These are phyloP conservation scores for Fistulifera pelliculosa DNA, from an alignment of 108 stramenopile genomes.

Conservation along the genomic window DNA sequence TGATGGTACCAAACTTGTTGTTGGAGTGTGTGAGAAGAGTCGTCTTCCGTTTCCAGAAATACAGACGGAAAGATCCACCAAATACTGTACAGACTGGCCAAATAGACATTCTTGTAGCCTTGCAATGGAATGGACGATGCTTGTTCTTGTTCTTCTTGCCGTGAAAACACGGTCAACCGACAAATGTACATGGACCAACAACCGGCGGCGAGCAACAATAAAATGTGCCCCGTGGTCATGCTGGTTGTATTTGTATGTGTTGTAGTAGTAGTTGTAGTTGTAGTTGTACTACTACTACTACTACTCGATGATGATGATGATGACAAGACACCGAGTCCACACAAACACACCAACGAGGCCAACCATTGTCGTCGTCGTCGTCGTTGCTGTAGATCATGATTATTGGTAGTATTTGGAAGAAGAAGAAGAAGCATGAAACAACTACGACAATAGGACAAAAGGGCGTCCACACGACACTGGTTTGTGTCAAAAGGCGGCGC, in stretches of 20 bases:
- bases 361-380: too few species aligned
- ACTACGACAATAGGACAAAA: slow-evolving; percentile 42
- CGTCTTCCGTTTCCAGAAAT: too few species aligned
- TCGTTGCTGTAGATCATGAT: slow-evolving; percentile 15
- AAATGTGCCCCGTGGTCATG: slow-evolving; percentile 31
- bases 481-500: slow-evolving; percentile 64
- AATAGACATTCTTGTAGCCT: slow-evolving; percentile 33
- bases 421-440: too few species aligned
- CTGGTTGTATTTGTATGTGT: neutral
- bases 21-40: too few species aligned
- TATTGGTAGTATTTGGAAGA: too few species aligned
- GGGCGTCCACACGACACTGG: slow-evolving; percentile 58
- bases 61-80: slow-evolving; percentile 30
- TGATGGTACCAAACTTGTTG: slow-evolving; percentile 25
- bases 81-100: slow-evolving; percentile 41
- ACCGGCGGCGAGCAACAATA: slow-evolving; percentile 49
- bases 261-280: too few species aligned
- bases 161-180: slow-evolving; percentile 19
- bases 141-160: slow-evolving; percentile 20
- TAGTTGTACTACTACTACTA: too few species aligned
- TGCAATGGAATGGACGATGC: slow-evolving; percentile 34
- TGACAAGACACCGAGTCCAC: too few species aligned
- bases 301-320: too few species aligned
- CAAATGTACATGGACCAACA: slow-evolving; percentile 60
- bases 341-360: too few species aligned